phyloP scores from a whole-genome alignment of 345 rosid genomes.

The Corchorus olitorius region DNA sequence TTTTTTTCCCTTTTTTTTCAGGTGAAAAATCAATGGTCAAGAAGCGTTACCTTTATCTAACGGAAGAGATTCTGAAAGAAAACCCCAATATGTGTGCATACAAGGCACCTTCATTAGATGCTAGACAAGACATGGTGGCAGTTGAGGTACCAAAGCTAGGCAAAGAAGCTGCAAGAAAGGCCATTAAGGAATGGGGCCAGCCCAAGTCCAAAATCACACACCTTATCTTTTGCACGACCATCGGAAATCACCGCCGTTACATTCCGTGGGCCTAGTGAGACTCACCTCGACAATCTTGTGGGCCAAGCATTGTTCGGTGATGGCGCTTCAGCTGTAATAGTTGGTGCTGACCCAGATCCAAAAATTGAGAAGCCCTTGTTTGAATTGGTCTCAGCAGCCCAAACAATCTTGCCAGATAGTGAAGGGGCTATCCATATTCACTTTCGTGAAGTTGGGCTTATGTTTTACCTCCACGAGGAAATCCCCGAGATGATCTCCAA shows the following conservation, averaged over 20 bases:
- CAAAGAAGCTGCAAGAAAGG: slow-evolving; percentile 39
- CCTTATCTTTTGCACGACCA: slow-evolving; percentile 34
- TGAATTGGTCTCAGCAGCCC: slow-evolving; percentile 41
- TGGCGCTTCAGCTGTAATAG: slow-evolving; percentile 39
- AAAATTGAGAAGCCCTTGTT: slow-evolving; percentile 42
- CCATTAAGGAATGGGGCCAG: slow-evolving; percentile 28
- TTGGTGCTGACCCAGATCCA: slow-evolving; percentile 40
- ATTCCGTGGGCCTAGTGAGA: neutral
- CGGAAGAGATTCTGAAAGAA: slow-evolving; percentile 28
- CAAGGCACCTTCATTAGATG: slow-evolving; percentile 36
- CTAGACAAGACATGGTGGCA: slow-evolving; percentile 30
- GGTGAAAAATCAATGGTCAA: slow-evolving; percentile 38
- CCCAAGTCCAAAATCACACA: slow-evolving; percentile 47
- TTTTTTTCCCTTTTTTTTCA: slow-evolving; percentile 5
- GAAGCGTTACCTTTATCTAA: slow-evolving; percentile 35
- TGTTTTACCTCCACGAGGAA: slow-evolving; percentile 20
- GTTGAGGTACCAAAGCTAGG: slow-evolving; percentile 1
- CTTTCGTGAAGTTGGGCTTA: slow-evolving; percentile 21
- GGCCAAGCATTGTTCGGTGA: slow-evolving; percentile 40
- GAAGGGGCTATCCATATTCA: slow-evolving; percentile 49
- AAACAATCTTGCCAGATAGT: slow-evolving; percentile 42
- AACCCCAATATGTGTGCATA: slow-evolving; percentile 22
- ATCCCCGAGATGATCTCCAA: slow-evolving; percentile 17
- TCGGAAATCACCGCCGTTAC: too few relatives aligned
- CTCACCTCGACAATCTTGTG: slow-evolving; percentile 39